These are phyloP conservation scores for Marasmius fiardii DNA, from an alignment of 1,284 basidiomycete genomes.

Conservation along the genomic window DNA sequence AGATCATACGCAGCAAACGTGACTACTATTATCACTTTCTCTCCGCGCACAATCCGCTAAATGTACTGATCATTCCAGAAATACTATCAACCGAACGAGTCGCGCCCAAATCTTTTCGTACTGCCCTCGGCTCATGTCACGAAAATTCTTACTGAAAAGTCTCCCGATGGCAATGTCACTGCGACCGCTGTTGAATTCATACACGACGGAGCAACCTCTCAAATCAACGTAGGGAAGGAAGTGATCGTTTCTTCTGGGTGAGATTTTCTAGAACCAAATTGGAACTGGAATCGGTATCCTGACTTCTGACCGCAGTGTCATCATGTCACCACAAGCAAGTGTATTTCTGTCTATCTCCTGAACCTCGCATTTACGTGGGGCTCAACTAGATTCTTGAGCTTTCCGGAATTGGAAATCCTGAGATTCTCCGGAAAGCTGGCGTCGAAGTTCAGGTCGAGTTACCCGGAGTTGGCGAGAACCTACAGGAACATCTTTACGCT, in stretches of 20 bases:
- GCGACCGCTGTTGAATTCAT: slow-evolving; percentile 4
- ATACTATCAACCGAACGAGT: no score
- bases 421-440: background rate
- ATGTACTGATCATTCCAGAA: background rate
- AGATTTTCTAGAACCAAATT: background rate
- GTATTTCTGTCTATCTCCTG: no score
- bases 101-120: slow-evolving; percentile 14
- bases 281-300: background rate
- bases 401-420: slow-evolving; percentile 3
- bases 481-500: slow-evolving; percentile 42
- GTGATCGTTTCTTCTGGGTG: slow-evolving; percentile 6
- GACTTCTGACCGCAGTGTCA: slow-evolving; percentile 14
- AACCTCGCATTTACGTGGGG: no score
- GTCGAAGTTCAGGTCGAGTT: background rate
- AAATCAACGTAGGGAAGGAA: background rate
- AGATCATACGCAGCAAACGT: slow-evolving; percentile 19
- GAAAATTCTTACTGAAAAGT: slow-evolving; percentile 4
- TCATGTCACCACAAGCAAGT: slow-evolving; percentile 7
- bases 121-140: slow-evolving; percentile 11
- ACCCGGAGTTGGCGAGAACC: slow-evolving; percentile 29
- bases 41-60: background rate
- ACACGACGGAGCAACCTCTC: background rate
- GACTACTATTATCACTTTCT: no score
- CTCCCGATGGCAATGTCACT: background rate
- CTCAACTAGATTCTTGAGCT: slow-evolving; percentile 9